Base-by-base conservation (phyloP, 140 eudicot genomes). In the Flaveria floridana region DNA sequence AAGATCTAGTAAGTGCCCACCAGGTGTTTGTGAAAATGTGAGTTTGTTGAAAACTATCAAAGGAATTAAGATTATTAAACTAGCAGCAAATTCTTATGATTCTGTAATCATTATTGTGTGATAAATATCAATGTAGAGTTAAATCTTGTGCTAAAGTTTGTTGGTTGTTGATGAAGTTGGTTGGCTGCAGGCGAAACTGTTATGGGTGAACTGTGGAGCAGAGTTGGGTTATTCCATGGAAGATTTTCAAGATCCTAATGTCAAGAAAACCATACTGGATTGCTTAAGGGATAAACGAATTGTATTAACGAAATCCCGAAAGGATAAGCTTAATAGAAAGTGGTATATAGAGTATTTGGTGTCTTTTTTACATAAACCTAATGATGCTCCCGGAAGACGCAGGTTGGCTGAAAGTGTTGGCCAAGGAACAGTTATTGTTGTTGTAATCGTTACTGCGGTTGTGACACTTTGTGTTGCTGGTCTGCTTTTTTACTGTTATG, bases 161-260 rank as follows among this genome's bases (percentile, higher is more conserved):
- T 70, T 66, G 65, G 68, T 63, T 2, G n/a, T 66, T 20, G 70
- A 70, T 79, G 66, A 57, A 66, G 37, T 68, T 79, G 59, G 58
- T 34, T 69, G 66, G 44, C 15, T 85, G 92, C 89, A 93, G 97
- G 96, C 81, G 57, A 88, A 93, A 79, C 75, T 85, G 26, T 74
- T 87, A 59, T 81, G 81, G 84, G 68, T 23, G 25, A 85, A 88
- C 63, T 93, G 97, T 68, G 76, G 83, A 81, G 78, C 77, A 30
- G 94, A 90, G 62, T 81, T 88, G 83, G 82, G 71, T 25, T 79
- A 72, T 69, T 76, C 83, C 15, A 84, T 83, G 78, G 88, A 79
- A 79, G 84, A 82, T 81, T 69, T 84, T 68, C 85, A 86, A 76
- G 78, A 84, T 68, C 91, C 89, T 13, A 81, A 37, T 57, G 86